A percentile compares a stretch with the other conserved stretches of the same genome.
These are phyloP conservation scores for Adansonia gregorii DNA, from an alignment of 441 rosid genomes.

Conservation along the genomic window DNA sequence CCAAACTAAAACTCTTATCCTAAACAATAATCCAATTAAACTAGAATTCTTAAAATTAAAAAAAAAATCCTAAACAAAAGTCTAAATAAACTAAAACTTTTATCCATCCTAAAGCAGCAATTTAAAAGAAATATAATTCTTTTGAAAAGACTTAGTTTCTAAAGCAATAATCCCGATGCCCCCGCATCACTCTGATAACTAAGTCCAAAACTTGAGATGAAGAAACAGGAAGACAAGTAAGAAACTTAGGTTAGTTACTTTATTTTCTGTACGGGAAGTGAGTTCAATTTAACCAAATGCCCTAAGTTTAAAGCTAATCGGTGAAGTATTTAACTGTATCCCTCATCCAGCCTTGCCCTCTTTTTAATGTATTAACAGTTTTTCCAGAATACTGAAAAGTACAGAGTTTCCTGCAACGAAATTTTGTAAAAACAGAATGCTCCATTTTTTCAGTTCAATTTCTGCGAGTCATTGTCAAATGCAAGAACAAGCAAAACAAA, in stretches of 20 bases:
- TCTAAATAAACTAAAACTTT: no score
- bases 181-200: neutral
- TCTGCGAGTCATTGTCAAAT: neutral
- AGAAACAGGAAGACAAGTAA: neutral
- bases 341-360: neutral
- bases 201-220: conserved; percentile 15
- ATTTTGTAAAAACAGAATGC: neutral
- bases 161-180: no score
- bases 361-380: neutral
- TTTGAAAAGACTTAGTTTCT: no score
- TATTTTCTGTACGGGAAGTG: neutral
- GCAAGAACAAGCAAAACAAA: neutral
- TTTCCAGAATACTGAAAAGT: neutral
- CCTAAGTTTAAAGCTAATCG: neutral
- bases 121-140: no score
- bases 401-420: neutral
- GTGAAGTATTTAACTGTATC: conserved; percentile 9
- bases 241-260: neutral
- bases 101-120: no score
- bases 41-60: no score
- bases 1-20: no score
- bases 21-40: no score
- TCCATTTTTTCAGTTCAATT: neutral
- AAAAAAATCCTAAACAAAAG: no score
- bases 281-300: neutral